Evolutionary conservation across 148 eudicot species (phyloP), one percentile per base, ranked within the genome.

Genomic region (Fagopyrum esculentum): DNA sequence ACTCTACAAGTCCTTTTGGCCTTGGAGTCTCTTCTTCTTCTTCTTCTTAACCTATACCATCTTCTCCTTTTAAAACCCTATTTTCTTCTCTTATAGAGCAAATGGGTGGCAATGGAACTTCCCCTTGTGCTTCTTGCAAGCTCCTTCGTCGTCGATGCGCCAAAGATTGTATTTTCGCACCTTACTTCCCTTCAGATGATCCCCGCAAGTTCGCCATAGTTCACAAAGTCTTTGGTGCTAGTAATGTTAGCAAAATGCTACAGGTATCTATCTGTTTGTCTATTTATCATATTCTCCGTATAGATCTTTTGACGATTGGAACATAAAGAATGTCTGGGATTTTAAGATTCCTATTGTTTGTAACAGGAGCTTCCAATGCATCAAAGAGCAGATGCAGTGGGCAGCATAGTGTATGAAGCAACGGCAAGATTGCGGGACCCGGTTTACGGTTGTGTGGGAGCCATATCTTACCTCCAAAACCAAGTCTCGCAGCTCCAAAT

Each of bases 91-190:
- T 9, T 68, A 9, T 29, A 29, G 15, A 43, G 43, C 43, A 52
- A 43, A 86, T 89, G 87, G 87, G 82, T 77, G 92, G 90, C 45
- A 79, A 79, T 80, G 97, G 98, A 73, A 80, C 77, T 76, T 87
- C 98, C 17, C 98, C 98, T 35, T 93, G 98, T 82, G 98, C 98
- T 60, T 93, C 97, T 69, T 93, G 98, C 90, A 93, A 91, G 80
- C 69, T 93, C 84, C 88, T 93, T 29, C 84, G 98, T 9, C 91
- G 98, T 54, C 87, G 98, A 9, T 93, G 98, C 43, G 90, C 93
- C 66, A 89, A 89, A 77, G 97, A 93, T 78, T 93, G 98, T 88
- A 81, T 84, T 56, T 93, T 93, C 72, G 91, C 98, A 44, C 98
- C 98, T 61, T 93, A 93, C 82, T 93, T 93, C 79, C 98, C 98